phyloP scores from a whole-genome alignment of 805 yeast genomes.

The Spathaspora boniae region DNA sequence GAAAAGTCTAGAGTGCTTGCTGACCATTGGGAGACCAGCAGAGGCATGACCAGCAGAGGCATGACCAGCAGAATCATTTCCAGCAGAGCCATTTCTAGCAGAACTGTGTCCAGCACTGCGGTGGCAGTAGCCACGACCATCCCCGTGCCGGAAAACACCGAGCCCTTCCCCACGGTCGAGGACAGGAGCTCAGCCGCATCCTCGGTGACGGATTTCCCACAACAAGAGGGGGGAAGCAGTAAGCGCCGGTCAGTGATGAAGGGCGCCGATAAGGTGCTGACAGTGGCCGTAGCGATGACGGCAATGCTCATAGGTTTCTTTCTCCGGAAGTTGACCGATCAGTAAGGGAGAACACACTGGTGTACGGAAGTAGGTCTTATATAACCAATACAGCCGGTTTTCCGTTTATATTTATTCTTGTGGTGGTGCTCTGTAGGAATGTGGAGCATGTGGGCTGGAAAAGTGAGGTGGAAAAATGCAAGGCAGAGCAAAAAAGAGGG shows the following conservation, averaged over 20 bases:
- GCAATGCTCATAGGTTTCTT: constrained; percentile 10
- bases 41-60: too few species aligned
- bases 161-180: constrained; percentile 10
- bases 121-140: too few species aligned
- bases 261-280: constrained; percentile 4
- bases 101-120: too few species aligned
- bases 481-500: too few species aligned
- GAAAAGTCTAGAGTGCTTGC: too few species aligned
- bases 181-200: constrained; percentile 1
- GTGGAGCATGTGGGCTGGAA: too few species aligned
- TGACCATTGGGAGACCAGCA: too few species aligned
- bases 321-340: constrained; percentile 6
- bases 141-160: constrained; percentile 8
- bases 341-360: not conserved
- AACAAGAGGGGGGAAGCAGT: not conserved
- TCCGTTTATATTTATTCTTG: too few species aligned
- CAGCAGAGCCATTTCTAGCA: too few species aligned
- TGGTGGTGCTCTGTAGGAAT: too few species aligned
- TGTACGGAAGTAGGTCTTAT: not conserved
- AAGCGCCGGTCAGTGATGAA: constrained; percentile 1
- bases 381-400: not conserved
- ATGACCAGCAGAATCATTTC: too few species aligned
- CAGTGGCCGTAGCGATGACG: constrained; percentile 6
- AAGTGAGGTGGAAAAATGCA: too few species aligned
- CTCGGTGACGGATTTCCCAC: not conserved